These are phyloP conservation scores for Irpex rosettiformis DNA, from an alignment of 1,284 basidiomycete species.

Conservation along the genomic window DNA sequence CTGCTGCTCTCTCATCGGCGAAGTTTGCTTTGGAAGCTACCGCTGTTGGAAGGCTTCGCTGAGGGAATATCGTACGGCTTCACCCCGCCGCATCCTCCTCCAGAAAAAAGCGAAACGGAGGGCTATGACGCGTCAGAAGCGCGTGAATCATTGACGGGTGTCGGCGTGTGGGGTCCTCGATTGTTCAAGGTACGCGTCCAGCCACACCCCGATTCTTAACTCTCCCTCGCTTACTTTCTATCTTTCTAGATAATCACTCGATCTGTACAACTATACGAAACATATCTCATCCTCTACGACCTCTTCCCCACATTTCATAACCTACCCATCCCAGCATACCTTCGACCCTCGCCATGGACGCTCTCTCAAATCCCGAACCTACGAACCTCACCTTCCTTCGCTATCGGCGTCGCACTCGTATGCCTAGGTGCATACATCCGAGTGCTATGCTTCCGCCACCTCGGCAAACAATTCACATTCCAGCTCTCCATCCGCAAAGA, in stretches of 20 bases:
- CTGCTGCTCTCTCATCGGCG: not conserved
- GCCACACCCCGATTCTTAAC: not conserved
- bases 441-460: not conserved
- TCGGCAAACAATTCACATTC: constrained; percentile 8
- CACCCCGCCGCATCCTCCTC: not conserved
- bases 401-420: constrained; percentile 1
- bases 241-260: not conserved
- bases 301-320: not conserved
- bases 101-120: not conserved
- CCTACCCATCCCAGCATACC: not conserved
- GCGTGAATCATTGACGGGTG: not conserved
- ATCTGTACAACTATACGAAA: not conserved
- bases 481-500: constrained; percentile 6
- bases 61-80: not conserved
- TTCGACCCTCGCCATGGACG: not conserved
- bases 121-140: not conserved
- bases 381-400: not conserved
- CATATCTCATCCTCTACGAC: not conserved
- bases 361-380: not conserved
- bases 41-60: not conserved
- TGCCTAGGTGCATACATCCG: not conserved
- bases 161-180: not conserved
- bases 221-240: not conserved
- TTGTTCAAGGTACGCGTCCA: not conserved
- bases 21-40: not conserved